Percentiles rank a stretch among this genome's conserved stretches.
Conservation (phyloP, 179 eudicot species). For the Carnegiea gigantea region DNA sequence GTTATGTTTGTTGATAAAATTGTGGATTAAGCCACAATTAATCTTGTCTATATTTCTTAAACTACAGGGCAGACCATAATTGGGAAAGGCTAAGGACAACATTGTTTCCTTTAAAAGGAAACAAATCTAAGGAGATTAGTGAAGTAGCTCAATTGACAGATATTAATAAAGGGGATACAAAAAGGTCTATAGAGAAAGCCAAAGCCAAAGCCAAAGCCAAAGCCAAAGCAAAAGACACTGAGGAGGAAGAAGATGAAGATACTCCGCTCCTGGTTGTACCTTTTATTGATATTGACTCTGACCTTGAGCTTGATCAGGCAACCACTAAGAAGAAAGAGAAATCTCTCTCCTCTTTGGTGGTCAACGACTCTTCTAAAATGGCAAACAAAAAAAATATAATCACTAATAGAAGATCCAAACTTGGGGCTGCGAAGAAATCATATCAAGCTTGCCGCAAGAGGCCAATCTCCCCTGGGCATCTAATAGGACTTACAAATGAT, state of each 20-base stretch:
- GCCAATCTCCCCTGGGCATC: not conserved
- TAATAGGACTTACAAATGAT: not conserved
- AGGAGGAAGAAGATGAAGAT: not conserved
- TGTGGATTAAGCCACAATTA: not conserved
- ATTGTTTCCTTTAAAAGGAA: not conserved
- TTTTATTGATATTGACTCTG: not conserved
- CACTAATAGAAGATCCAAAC: slow-evolving; percentile 1
- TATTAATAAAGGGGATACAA: not conserved
- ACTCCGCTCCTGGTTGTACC: not conserved
- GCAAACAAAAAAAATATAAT: not conserved
- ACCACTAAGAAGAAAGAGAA: not conserved
- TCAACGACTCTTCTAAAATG: not conserved
- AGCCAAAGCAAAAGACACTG: not conserved
- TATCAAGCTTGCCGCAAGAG: not conserved
- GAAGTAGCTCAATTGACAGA: not conserved
- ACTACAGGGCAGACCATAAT: not conserved
- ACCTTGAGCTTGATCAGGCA: not conserved
- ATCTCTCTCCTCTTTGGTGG: not conserved
- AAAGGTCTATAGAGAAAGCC: not conserved
- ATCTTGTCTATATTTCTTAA: not conserved
- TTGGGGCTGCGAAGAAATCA: not conserved
- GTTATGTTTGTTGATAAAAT: too few species aligned
- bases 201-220: not conserved
- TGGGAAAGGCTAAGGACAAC: not conserved
- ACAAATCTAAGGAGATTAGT: not conserved